Conservation (phyloP, 192 early-diverging fungal genomes). For the Linnemannia exigua region DNA sequence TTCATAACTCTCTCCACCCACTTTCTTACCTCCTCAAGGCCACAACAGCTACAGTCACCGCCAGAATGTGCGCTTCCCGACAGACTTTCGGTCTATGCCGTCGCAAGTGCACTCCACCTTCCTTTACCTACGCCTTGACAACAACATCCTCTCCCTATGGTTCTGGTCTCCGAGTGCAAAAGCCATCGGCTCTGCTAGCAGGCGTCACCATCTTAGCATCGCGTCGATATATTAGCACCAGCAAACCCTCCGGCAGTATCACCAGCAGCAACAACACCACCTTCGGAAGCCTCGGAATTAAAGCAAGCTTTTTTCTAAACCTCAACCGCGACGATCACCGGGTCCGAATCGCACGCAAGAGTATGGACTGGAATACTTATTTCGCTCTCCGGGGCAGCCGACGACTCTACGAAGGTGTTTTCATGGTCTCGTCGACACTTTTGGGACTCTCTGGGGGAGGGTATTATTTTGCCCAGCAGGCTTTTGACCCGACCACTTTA, state of each 20-base stretch:
- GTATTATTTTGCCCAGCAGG: conserved; percentile 67
- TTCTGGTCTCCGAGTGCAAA: not conserved
- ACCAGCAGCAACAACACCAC: not conserved
- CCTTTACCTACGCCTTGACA: too few relatives aligned
- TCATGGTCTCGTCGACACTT: conserved; percentile 64
- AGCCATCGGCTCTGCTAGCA: not conserved
- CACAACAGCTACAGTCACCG: not conserved
- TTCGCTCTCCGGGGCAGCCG: conserved; percentile 74
- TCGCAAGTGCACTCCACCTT: not conserved
- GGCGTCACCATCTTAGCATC: not conserved
- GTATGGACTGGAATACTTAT: conserved; percentile 71
- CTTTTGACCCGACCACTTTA: conserved; percentile 71
- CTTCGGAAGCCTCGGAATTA: not conserved
- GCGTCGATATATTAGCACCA: not conserved
- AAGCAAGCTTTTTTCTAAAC: not conserved
- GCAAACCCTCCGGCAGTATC: not conserved
- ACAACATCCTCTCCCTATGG: not conserved
- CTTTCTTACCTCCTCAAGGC: not conserved
- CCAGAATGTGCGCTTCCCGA: not conserved
- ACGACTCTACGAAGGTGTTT: conserved; percentile 69
- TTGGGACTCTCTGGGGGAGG: conserved; percentile 57
- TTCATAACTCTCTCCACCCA: not conserved
- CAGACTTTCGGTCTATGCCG: not conserved
- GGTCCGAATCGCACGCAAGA: not conserved
- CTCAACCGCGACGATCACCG: not conserved